Percentiles rank a stretch among this genome's conserved stretches.
phyloP scores from a whole-genome alignment of 1,284 basidiomycete species.

The Bjerkandera adusta region DNA sequence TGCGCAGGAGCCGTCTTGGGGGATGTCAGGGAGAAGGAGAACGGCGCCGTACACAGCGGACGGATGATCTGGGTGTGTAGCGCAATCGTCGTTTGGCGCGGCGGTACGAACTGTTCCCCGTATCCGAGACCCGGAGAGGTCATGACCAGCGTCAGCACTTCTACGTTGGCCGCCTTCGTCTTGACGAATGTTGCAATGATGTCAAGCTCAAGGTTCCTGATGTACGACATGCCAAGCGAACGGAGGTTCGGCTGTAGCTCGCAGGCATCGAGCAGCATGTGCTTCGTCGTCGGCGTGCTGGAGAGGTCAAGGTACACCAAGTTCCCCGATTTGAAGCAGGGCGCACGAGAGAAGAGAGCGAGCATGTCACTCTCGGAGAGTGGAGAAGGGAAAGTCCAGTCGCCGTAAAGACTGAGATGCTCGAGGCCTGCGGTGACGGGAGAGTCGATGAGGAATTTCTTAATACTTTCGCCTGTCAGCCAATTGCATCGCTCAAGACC shows the following conservation, averaged over 20 bases:
- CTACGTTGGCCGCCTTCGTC: constrained; percentile 73
- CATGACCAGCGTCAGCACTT: constrained; percentile 82
- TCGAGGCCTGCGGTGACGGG: constrained; percentile 64
- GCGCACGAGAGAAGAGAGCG: constrained; percentile 72
- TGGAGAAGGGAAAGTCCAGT: constrained; percentile 83
- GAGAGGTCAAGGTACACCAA: constrained; percentile 91
- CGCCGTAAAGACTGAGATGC: constrained; percentile 89
- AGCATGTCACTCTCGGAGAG: constrained; percentile 69
- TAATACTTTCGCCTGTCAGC: constrained; percentile 79
- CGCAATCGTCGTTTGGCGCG: constrained; percentile 57
- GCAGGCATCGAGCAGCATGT: constrained; percentile 56
- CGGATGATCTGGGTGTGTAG: constrained; percentile 74
- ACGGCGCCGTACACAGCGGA: constrained; percentile 78
- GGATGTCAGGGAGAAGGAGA: constrained; percentile 52
- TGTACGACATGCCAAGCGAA: constrained; percentile 86
- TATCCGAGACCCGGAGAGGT: constrained; percentile 77
- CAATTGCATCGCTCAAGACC: constrained; percentile 88
- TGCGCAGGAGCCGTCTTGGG: constrained; percentile 29
- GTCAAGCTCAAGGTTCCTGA: constrained; percentile 68
- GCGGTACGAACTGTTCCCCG: constrained; percentile 37
- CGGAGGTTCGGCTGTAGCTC: constrained; percentile 76
- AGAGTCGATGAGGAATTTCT: constrained; percentile 70
- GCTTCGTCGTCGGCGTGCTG: constrained; percentile 70
- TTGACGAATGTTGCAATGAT: constrained; percentile 72
- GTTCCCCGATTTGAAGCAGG: constrained; percentile 77